Evolutionary conservation across 2,329 filamentous ascomycete genomes (phyloP).

Genomic region (Penicillium sp.): DNA sequence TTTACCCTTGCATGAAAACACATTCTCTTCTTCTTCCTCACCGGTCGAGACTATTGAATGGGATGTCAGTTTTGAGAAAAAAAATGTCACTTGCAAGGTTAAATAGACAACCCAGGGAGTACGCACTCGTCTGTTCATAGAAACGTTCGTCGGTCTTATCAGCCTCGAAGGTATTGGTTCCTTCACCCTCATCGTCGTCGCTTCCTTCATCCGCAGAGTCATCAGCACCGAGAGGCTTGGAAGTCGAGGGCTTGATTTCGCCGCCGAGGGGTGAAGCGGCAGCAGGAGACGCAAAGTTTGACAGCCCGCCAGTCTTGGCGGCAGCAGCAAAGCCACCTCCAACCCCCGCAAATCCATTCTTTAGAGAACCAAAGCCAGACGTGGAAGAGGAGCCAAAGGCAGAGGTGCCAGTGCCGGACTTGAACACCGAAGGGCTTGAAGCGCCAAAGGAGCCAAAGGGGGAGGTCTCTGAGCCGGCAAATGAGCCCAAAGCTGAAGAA

Average conservation of each 20-base stretch:
- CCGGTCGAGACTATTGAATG: conserved; percentile 66
- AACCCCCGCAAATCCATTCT: conserved; percentile 33
- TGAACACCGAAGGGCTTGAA: conserved; percentile 41
- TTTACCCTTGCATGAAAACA: conserved; percentile 72
- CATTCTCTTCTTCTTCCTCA: conserved; percentile 72
- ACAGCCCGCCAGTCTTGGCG: conserved; percentile 45
- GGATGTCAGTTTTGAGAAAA: conserved; percentile 21
- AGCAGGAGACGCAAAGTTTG: conserved; percentile 63
- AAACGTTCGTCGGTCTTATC: conserved; percentile 46
- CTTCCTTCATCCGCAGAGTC: conserved; percentile 45
- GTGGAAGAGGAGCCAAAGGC: conserved; percentile 30
- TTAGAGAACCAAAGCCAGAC: conserved; percentile 36
- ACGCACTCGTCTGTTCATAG: conserved; percentile 60
- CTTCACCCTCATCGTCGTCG: conserved; percentile 47
- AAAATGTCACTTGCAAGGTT: background rate
- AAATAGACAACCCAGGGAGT: background rate
- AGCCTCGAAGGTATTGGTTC: conserved; percentile 43
- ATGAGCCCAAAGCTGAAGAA: conserved; percentile 61
- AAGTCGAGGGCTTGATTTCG: conserved; percentile 46
- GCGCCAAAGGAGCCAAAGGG: conserved; percentile 56
- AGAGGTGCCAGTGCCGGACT: conserved; percentile 19
- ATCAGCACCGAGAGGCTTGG: conserved; percentile 70
- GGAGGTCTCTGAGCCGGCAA: conserved; percentile 56
- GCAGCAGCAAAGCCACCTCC: conserved; percentile 47
- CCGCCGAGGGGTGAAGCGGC: conserved; percentile 43